Percentiles rank a stretch among this genome's conserved stretches.
These are phyloP conservation scores for Colletotrichum coccodes DNA, from an alignment of 2,329 filamentous ascomycete species.

Conservation along the genomic window DNA sequence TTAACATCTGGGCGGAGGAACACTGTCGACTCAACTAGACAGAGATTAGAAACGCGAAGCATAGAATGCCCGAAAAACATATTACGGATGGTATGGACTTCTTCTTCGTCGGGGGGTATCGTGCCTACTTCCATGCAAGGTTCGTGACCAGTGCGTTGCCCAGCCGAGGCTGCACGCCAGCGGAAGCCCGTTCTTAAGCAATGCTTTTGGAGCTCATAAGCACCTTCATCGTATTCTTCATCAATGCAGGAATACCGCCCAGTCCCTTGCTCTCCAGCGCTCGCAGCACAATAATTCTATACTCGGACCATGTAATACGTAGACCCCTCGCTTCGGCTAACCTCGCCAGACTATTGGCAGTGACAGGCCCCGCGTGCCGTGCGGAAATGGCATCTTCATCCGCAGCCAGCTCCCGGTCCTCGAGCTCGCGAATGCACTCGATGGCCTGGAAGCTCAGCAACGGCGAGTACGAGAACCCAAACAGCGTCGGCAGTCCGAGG, in stretches of 20 bases:
- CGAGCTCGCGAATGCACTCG: slow-evolving; percentile 63
- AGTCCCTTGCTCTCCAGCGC: slow-evolving; percentile 73
- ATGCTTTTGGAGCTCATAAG: slow-evolving; percentile 60
- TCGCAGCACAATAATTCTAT: slow-evolving; percentile 76
- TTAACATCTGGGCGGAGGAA: slow-evolving; percentile 4
- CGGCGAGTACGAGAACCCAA: slow-evolving; percentile 69
- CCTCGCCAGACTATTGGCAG: slow-evolving; percentile 70
- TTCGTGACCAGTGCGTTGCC: neutral
- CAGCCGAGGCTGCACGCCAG: neutral
- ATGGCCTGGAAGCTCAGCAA: slow-evolving; percentile 66
- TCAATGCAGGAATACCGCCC: slow-evolving; percentile 73
- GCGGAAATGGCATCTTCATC: slow-evolving; percentile 49
- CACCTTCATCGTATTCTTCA: slow-evolving; percentile 85
- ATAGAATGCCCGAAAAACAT: neutral
- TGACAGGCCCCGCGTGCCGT: slow-evolving; percentile 76
- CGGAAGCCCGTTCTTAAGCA: neutral
- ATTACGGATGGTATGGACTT: neutral
- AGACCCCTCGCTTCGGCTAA: slow-evolving; percentile 74
- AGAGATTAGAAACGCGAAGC: neutral
- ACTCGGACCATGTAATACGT: slow-evolving; percentile 76
- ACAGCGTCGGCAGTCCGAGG: slow-evolving; percentile 59
- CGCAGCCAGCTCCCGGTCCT: slow-evolving; percentile 62
- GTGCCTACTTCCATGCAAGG: neutral
- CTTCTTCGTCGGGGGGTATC: slow-evolving; percentile 9
- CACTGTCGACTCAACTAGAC: slow-evolving; percentile 43